Conservation (phyloP, 225 moss, liverwort and hornwort genomes). For the Takakia lepidozioides region DNA sequence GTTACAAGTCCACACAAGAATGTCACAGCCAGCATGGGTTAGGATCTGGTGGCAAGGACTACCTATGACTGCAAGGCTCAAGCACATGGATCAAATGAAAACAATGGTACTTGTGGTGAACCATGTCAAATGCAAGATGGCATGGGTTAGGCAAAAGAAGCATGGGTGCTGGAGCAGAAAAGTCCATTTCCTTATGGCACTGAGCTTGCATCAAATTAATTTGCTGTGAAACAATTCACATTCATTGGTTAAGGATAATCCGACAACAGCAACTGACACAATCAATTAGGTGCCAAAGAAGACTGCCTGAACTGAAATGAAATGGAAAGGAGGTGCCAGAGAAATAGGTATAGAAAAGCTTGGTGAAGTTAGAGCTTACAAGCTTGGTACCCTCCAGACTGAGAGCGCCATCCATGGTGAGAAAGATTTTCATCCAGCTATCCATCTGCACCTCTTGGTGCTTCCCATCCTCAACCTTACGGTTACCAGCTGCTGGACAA, state of each 20-base stretch:
- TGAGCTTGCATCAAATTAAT: slow-evolving; percentile 49
- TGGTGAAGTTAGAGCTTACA: slow-evolving; percentile 15
- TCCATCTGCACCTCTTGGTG: slow-evolving; percentile 20
- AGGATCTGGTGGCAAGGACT: slow-evolving; percentile 1
- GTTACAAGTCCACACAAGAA: neutral
- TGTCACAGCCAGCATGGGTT: neutral
- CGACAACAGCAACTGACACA: neutral
- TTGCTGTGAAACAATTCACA: slow-evolving; percentile 17
- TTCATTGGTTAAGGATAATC: neutral
- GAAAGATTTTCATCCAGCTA: slow-evolving; percentile 49
- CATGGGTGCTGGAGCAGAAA: too few relatives aligned
- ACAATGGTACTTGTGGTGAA: too few relatives aligned
- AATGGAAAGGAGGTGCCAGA: neutral
- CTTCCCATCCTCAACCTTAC: slow-evolving; percentile 9
- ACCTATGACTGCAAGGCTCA: slow-evolving; percentile 18
- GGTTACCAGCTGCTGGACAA: slow-evolving; percentile 4
- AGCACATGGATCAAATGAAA: too few relatives aligned
- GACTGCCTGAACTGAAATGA: neutral
- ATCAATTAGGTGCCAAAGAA: neutral
- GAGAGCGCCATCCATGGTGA: slow-evolving; percentile 47
- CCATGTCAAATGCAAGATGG: too few relatives aligned
- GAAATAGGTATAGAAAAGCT: neutral
- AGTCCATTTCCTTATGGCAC: slow-evolving; percentile 31
- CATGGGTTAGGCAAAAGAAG: too few relatives aligned
- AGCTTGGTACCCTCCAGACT: slow-evolving; percentile 41